Base-by-base conservation (phyloP, 129 eudicot species). In the sunflower (Helianthus annuus) region DNA sequence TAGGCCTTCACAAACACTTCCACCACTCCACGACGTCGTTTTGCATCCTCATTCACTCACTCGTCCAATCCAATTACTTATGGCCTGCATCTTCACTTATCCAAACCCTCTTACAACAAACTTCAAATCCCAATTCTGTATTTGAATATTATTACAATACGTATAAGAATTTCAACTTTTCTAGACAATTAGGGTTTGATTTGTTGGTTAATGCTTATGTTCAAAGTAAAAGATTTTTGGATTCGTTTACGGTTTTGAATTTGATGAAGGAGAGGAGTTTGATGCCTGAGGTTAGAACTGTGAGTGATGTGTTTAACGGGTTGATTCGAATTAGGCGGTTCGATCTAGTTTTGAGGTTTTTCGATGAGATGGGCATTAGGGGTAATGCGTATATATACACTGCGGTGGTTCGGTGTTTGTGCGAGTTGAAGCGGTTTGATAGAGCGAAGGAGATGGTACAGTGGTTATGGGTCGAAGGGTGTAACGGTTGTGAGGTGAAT, bases 51-150 rank as follows among this genome's bases (percentile, higher is more conserved):
- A 72, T 90, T 6, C 99, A 94, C 79, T 79, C 97, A 6, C 79
- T 94, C 6, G 87, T 65, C 54, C 84, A 81, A 27, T 77, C 82
- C 46, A 76, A 76, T 22, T 85, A 87, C 54, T 48, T 78, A 68
- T 94, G 97, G 97, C 99, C 99, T 8, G 99, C 99, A 8, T 80
- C 89, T 6, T 94, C 99, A 0, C 72, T 94, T 24, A 62, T 90
- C 17, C 89, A 90, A 11, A 86, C 96, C 17, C 90, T 93, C 12
- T 55, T 90, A 44, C 51, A 48, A 4, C 82, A 81, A 52, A 53
- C 76, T 6, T 71, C 74, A 7, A 59, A 79, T 48, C 87, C 95
- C 0, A 8, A 29, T 5, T 3, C 52, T 4, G 56, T 93, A 52
- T 89, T 93, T 59, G 63, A 68, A 22, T 44, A 56, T 38, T 68